phyloP scores from a whole-genome alignment of 2,329 filamentous ascomycete species.

The Pseudocercospora vitis region DNA sequence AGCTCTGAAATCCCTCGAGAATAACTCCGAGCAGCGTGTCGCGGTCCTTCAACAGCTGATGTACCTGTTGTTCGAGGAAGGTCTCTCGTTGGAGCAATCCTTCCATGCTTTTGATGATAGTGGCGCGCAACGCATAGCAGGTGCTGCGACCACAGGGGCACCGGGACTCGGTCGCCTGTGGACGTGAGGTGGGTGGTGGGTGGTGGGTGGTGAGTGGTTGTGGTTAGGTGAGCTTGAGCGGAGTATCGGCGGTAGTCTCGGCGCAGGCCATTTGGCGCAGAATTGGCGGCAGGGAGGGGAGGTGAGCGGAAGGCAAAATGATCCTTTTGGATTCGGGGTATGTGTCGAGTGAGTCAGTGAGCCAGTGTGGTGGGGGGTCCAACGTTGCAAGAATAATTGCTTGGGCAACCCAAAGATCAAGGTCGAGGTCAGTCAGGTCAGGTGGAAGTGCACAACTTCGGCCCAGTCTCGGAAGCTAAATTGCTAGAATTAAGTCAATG shows the following conservation, averaged over 20 bases:
- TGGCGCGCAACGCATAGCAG: slow-evolving; percentile 30
- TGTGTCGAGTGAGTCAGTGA: neutral
- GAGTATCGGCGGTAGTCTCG: slow-evolving; percentile 43
- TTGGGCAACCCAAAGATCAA: neutral
- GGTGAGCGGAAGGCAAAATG: neutral
- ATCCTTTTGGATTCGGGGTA: neutral
- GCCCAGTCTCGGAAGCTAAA: neutral
- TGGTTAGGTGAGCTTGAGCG: slow-evolving; percentile 59
- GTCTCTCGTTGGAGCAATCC: slow-evolving; percentile 35
- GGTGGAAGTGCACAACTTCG: too few relatives aligned
- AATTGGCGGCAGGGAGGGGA: slow-evolving; percentile 16
- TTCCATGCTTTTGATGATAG: slow-evolving; percentile 35
- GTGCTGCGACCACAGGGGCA: slow-evolving; percentile 19
- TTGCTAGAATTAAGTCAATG: too few relatives aligned
- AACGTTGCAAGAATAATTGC: neutral
- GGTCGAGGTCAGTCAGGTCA: neutral
- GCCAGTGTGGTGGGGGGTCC: neutral
- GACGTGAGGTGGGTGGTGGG: neutral
- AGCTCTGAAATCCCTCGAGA: slow-evolving; percentile 38
- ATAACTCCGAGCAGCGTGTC: slow-evolving; percentile 29
- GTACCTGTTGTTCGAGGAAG: slow-evolving; percentile 32
- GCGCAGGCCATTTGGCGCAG: slow-evolving; percentile 55
- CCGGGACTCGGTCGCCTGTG: slow-evolving; percentile 20
- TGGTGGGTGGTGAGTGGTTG: slow-evolving; percentile 23
- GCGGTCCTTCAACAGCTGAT: slow-evolving; percentile 28